Base-by-base conservation (phyloP, 169 alveolate species). In the Plasmodium fragile region DNA sequence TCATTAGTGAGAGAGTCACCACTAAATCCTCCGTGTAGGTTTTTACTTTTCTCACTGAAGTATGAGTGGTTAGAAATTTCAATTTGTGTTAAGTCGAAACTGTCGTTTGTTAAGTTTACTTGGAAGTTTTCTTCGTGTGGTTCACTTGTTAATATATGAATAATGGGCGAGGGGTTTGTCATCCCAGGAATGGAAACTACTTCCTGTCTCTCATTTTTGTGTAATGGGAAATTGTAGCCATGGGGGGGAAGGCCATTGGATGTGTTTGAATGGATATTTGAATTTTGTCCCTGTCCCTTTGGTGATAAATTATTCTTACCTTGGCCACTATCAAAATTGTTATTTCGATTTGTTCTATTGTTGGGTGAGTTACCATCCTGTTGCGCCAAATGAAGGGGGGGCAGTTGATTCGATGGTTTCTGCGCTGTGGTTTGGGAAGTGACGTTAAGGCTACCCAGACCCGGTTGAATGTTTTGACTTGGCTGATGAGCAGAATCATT, bases 281-380 rank as follows among this genome's bases (percentile, higher is more conserved):
- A 65, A 65, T 65, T 65, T 65, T 65, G 30, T 65, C 41, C 75
- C 8, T 18, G 18, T 4, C 36, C 75, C 75, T 65, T 28, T 4
- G 36, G 41, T 65, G 25, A 65, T 65, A 65, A 65, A 65, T 65
- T 65, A 8, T 65, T 65, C 75, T 36, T 22, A 65, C 36, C 3
- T 65, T 34, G 22, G 30, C 75, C 84, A 73, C 79, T 22, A 75
- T 85, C 70, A 75, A 85, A 85, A 49, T 30, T 65, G 75, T 65
- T 65, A 65, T 25, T 65, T 65, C 1, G 75, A 8, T 16, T 25
- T 65, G 36, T n/a, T 65, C 6, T 36, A 16, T 65, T 65, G 36
- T 28, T 65, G n/a, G 36, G 13, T 65, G 30, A 0, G 75, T 65
- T 5, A 65, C n/a, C 34, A 22, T 25, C n/a, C 25, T 18, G 36